Percentiles rank a stretch among this genome's conserved stretches.
These are phyloP conservation scores for Camelina hispida DNA, from an alignment of 345 rosid genomes.

Conservation along the genomic window DNA sequence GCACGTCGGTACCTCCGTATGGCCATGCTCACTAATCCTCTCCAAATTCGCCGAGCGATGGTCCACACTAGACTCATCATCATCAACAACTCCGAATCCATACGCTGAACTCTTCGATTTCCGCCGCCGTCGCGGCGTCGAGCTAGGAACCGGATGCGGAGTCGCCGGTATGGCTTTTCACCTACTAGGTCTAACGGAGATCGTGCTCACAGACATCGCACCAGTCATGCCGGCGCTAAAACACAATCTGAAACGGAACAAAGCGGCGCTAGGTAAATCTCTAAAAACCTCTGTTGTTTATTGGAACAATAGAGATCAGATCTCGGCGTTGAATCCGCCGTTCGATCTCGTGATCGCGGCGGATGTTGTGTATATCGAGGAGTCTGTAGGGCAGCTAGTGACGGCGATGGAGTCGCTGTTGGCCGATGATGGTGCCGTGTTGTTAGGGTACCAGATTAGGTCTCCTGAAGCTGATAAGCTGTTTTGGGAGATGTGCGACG, in stretches of 20 bases:
- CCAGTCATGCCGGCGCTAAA: slow-evolving; percentile 92
- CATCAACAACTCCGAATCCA: slow-evolving; percentile 49
- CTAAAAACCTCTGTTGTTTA: slow-evolving; percentile 62
- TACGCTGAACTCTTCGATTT: slow-evolving; percentile 76
- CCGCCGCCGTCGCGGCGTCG: slow-evolving; percentile 65
- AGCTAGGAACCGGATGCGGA: slow-evolving; percentile 92
- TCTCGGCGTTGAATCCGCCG: slow-evolving; percentile 67
- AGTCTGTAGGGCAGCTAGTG: slow-evolving; percentile 63
- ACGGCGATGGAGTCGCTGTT: slow-evolving; percentile 69
- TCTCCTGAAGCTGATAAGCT: slow-evolving; percentile 82
- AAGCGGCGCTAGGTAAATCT: slow-evolving; percentile 62
- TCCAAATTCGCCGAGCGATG: slow-evolving; percentile 93
- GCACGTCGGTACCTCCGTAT: slow-evolving; percentile 95
- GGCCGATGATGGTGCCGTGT: slow-evolving; percentile 73
- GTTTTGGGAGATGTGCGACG: slow-evolving; percentile 79
- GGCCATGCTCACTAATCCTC: slow-evolving; percentile 92
- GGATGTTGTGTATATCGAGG: slow-evolving; percentile 88
- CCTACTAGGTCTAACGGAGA: slow-evolving; percentile 74
- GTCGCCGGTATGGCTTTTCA: slow-evolving; percentile 86
- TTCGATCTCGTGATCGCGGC: slow-evolving; percentile 84
- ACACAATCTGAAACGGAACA: slow-evolving; percentile 93
- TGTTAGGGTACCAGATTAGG: slow-evolving; percentile 85
- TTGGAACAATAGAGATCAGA: slow-evolving; percentile 77
- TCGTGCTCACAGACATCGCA: slow-evolving; percentile 82
- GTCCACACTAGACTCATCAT: slow-evolving; percentile 49